Conservation (phyloP, 768 basidiomycete genomes). For the Cubamyces lactineus region DNA sequence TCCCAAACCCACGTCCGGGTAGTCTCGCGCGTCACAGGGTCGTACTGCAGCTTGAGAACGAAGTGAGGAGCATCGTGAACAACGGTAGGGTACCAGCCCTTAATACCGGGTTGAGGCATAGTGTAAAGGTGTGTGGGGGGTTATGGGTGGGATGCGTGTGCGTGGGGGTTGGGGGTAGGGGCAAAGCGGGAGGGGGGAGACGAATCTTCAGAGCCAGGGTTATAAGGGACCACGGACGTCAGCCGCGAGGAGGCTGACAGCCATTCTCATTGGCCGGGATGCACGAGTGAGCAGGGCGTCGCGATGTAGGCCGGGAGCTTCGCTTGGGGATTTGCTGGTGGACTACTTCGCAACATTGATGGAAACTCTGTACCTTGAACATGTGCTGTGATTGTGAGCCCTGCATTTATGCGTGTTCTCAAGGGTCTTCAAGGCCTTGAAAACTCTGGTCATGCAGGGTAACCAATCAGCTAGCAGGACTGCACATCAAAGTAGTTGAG, state of each 20-base stretch:
- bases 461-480: too few relatives aligned
- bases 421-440: too few relatives aligned
- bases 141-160: background rate
- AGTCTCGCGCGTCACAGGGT: conserved; percentile 11
- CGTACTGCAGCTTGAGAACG: conserved; percentile 5
- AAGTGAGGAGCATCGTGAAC: conserved; percentile 10
- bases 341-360: too few relatives aligned
- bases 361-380: too few relatives aligned
- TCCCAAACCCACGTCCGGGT: conserved; percentile 12
- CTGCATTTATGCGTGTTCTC: too few relatives aligned
- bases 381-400: too few relatives aligned
- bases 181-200: background rate
- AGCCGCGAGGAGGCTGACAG: background rate
- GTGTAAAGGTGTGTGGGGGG: background rate
- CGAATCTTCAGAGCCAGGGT: too few relatives aligned
- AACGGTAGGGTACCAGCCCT: conserved; percentile 5
- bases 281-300: too few relatives aligned
- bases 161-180: background rate
- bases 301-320: too few relatives aligned
- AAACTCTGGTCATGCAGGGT: too few relatives aligned
- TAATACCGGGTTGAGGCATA: conserved; percentile 1
- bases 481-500: too few relatives aligned
- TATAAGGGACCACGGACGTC: background rate
- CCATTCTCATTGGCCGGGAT: background rate
- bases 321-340: too few relatives aligned